phyloP scores from a whole-genome alignment of 2,329 filamentous ascomycete species.

The Trichoderma endophyticum region DNA sequence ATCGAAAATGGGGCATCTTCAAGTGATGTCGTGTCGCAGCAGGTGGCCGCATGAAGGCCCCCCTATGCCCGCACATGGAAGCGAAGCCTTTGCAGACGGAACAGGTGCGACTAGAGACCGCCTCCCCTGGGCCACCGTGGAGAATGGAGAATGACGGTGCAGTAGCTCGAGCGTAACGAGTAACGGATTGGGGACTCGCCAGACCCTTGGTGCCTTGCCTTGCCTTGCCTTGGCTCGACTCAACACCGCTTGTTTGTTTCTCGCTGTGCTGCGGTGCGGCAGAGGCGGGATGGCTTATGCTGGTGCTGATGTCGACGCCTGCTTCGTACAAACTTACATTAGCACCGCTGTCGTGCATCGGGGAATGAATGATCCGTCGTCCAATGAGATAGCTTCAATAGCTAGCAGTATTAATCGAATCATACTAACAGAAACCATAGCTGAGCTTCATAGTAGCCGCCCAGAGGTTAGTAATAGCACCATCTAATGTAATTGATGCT shows the following conservation, averaged over 20 bases:
- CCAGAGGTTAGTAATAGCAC: not conserved
- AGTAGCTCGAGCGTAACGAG: not conserved
- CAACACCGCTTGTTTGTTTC: not conserved
- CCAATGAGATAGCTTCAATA: not conserved
- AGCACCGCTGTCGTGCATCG: not conserved
- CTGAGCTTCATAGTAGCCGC: no score
- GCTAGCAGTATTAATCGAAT: not conserved
- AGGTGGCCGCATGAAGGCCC: conserved; percentile 8
- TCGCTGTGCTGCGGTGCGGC: not conserved
- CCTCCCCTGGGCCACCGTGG: not conserved
- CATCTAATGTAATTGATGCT: not conserved
- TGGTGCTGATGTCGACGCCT: not conserved
- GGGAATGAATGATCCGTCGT: not conserved
- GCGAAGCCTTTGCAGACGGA: conserved; percentile 13
- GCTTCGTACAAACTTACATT: not conserved
- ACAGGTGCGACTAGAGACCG: not conserved
- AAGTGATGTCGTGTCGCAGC: not conserved
- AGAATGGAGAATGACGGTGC: conserved; percentile 1
- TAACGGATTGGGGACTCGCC: not conserved
- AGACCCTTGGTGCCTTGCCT: not conserved
- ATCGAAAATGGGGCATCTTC: not conserved
- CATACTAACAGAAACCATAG: not conserved
- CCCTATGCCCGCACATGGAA: not conserved
- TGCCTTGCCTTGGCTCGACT: not conserved
- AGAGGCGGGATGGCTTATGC: not conserved